A percentile compares a stretch with the other conserved stretches of the same genome.
Evolutionary conservation across 768 basidiomycete genomes (phyloP).

Genomic region (Lactarius sp.): DNA sequence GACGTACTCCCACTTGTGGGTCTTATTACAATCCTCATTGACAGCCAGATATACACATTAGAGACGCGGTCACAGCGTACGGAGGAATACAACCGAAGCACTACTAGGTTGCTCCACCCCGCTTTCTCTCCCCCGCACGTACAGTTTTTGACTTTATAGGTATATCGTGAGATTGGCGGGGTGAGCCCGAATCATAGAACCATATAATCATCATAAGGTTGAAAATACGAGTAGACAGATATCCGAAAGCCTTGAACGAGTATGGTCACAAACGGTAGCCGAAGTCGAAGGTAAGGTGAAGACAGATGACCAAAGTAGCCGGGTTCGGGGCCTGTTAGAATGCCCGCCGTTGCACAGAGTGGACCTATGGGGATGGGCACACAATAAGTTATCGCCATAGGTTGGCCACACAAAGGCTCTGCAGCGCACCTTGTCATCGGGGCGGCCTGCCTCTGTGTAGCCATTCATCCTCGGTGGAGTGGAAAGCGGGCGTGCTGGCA

Average conservation of each 20-base stretch:
- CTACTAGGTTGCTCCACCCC: neutral
- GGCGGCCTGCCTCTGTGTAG: neutral
- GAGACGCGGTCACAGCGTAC: neutral
- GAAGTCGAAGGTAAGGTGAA: conserved; percentile 5
- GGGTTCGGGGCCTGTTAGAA: neutral
- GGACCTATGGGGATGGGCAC: neutral
- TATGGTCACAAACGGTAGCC: neutral
- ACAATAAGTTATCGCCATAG: neutral
- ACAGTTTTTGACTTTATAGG: neutral
- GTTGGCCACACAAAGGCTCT: neutral
- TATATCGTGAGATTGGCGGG: neutral
- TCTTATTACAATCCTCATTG: neutral
- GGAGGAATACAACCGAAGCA: neutral
- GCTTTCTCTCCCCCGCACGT: neutral
- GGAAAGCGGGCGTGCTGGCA: conserved; percentile 21
- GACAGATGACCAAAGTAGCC: neutral
- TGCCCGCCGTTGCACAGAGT: neutral
- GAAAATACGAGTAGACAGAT: neutral
- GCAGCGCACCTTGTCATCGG: neutral
- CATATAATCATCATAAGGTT: conserved; percentile 2
- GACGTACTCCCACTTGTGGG: neutral
- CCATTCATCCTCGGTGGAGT: conserved; percentile 15
- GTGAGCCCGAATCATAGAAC: neutral
- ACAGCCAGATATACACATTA: neutral
- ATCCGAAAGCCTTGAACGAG: neutral